Evolutionary conservation across 1,284 basidiomycete genomes (phyloP).

Genomic region (Irpex rosettiformis): DNA sequence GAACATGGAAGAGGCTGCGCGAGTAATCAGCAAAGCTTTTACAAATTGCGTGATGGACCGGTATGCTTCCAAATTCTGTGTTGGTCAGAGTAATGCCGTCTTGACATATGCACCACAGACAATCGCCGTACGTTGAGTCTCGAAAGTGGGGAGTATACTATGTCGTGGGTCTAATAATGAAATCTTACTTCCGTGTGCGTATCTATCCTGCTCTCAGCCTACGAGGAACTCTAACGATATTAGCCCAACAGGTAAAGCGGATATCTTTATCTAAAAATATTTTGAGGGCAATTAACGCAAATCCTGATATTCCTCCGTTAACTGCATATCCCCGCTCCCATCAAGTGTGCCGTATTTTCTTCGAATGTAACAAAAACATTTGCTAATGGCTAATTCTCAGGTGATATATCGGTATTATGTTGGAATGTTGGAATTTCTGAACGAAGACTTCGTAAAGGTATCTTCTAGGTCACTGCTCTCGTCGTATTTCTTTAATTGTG

Average conservation of each 20-base stretch:
- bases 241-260: slow-evolving; percentile 66
- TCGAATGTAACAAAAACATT: background rate
- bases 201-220: background rate
- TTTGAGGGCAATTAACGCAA: slow-evolving; percentile 83
- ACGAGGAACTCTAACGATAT: background rate
- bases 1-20: slow-evolving; percentile 88
- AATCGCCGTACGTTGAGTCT: slow-evolving; percentile 68
- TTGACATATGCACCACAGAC: slow-evolving; percentile 14
- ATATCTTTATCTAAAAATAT: slow-evolving; percentile 93
- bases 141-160: slow-evolving; percentile 94
- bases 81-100: background rate
- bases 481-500: background rate
- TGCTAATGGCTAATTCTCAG: slow-evolving; percentile 30
- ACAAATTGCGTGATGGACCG: slow-evolving; percentile 88
- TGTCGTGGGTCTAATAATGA: slow-evolving; percentile 88
- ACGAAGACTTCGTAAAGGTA: slow-evolving; percentile 86
- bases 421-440: slow-evolving; percentile 91
- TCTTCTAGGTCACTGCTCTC: slow-evolving; percentile 7
- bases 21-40: slow-evolving; percentile 91
- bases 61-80: slow-evolving; percentile 35
- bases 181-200: slow-evolving; percentile 90
- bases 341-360: slow-evolving; percentile 53
- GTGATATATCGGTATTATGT: slow-evolving; percentile 92
- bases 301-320: slow-evolving; percentile 80
- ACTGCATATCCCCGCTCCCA: slow-evolving; percentile 78